Base-by-base conservation (phyloP, 2,329 filamentous ascomycete genomes). In the Didymella pomorum region DNA sequence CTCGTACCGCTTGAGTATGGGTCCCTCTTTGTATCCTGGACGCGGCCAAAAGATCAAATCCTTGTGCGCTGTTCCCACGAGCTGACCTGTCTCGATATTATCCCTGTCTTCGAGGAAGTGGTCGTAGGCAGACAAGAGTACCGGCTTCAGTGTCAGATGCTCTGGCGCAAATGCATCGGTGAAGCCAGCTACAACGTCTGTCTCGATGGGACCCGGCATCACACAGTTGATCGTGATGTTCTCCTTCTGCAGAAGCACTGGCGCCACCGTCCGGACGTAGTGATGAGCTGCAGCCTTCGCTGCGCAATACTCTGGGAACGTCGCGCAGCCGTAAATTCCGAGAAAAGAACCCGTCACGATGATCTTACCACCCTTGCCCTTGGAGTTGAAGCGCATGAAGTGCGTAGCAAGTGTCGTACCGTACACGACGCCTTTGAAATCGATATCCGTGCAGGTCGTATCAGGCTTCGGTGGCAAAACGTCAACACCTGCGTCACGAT, bases 311-410 rank as follows among this genome's bases (percentile, higher is more conserved):
- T 84, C 79, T 0, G 82, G 82, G 56, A 79, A 81, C 0, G 76
- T 72, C 9, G 70, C 60, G 58, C 81, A 78, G 0, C 82, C 80
- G 46, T 79, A 79, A 1, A 83, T 61, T 1, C 72, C 79, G 2
- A 79, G 77, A 56, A 80, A 77, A 57, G 78, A 81, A 2, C 76
- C 74, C 0, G 81, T 83, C 0, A 77, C 74, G 11, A 82, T 70
- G 51, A 83, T 81, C 53, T 72, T 77, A 1, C 81, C 81, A 2
- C 79, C 80, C 0, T 76, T 76, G 0, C 66, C 68, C 2, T 70
- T 64, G 2, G 62, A 46, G 55, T 84, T 84, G 56, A 83, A 75
- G 10, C 82, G 76, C 83, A 84, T 84, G 66, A 83, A 85, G 62
- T 85, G 82, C 1, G 77, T 80, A 0, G 83, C 81, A 9, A 84